Percentiles rank a stretch among this genome's conserved stretches.
These are phyloP conservation scores for Delphinella strobiligena DNA, from an alignment of 2,329 filamentous ascomycete genomes.

Conservation along the genomic window DNA sequence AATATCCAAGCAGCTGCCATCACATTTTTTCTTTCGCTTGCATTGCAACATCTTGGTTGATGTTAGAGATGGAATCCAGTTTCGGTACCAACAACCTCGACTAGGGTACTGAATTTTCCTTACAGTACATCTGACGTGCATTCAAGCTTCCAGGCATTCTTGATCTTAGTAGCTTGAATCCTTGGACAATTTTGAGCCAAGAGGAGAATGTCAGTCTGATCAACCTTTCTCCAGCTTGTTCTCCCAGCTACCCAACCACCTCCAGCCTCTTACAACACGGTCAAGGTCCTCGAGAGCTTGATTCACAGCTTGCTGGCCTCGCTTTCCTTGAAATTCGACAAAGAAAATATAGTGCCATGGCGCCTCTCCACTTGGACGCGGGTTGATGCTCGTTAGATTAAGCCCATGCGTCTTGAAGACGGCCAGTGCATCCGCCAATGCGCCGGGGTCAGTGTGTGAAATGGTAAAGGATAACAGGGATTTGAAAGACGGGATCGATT, in stretches of 20 bases:
- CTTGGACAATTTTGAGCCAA: no score
- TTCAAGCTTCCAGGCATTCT: no score
- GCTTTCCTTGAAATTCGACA: slow-evolving; percentile 69
- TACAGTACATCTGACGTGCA: no score
- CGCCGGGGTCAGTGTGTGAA: slow-evolving; percentile 64
- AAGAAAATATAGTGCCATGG: slow-evolving; percentile 94
- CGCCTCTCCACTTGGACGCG: slow-evolving; percentile 59
- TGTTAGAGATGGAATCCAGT: no score
- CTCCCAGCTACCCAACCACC: slow-evolving; percentile 37
- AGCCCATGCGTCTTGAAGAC: slow-evolving; percentile 63
- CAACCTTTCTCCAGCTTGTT: slow-evolving; percentile 10
- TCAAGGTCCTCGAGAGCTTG: slow-evolving; percentile 48
- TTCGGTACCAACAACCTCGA: no score
- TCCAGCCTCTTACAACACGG: slow-evolving; percentile 47
- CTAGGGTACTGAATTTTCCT: no score
- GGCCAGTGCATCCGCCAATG: slow-evolving; percentile 65
- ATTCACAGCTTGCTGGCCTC: slow-evolving; percentile 37
- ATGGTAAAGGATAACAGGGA: slow-evolving; percentile 76
- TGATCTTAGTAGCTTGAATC: no score
- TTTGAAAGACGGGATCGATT: slow-evolving; percentile 36
- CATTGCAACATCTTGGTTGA: no score
- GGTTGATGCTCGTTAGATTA: slow-evolving; percentile 86
- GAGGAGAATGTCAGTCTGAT: no score
- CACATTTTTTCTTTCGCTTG: no score
- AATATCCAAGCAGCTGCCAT: no score